Evolutionary conservation across 768 basidiomycete species (phyloP), one percentile per base, ranked within the genome.

Genomic region (Hemileccinum rubropunctum): DNA sequence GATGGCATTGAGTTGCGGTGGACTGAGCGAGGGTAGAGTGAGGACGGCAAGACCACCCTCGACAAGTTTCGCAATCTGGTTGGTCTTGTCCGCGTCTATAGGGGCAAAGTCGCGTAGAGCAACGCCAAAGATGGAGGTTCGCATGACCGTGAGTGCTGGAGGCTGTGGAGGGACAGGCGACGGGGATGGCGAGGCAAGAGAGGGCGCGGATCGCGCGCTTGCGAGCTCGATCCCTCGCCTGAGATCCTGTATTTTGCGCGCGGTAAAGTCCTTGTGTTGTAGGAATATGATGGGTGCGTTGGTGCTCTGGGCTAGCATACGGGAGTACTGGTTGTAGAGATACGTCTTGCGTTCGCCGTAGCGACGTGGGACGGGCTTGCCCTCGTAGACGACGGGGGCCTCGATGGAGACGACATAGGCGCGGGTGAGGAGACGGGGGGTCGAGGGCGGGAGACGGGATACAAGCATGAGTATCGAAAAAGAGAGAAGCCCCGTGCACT

Each of bases 281-380:
- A 95, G 81, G 70, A 95, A 77, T 56, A 97, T 73, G 64, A 93
- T 71, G 28, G 91, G 84, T 0, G 81, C 73, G 33, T 74, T 67
- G 20, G 68, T 58, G 64, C 78, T 79, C 46, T 75, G 71, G 50
- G 79, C 68, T 61, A 95, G 77, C 54, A 95, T 80, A 59, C 77
- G 78, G 49, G 77, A 74, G 76, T 93, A 93, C 70, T 86, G 84
- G 71, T 82, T 78, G 72, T 84, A 91, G 65, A 91, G 83, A 69
- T 81, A 84, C 2, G 83, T 75, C 67, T 95, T 97, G 66, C 88
- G 86, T 63, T 82, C 80, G 44, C 77, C 78, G 65, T 91, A 94
- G 51, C 80, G 75, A 37, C 93, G 87, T 0, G 83, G 81, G 23
- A 69, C 67, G 28, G 71, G 69, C 61, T 83, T 84, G 3, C 79